Base-by-base conservation (phyloP, 768 basidiomycete genomes). In the Serendipita indica region DNA sequence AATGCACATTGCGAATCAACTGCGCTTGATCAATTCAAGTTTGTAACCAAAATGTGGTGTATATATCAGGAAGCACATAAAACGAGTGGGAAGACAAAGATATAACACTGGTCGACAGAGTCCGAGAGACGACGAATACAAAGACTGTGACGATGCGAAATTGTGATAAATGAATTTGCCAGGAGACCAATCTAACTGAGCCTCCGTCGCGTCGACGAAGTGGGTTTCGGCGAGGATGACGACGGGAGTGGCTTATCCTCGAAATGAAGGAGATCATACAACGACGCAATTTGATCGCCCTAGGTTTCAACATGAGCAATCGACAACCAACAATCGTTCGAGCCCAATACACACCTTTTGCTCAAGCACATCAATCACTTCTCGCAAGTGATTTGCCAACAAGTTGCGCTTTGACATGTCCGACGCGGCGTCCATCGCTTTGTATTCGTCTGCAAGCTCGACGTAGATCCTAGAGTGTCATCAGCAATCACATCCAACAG, bases 221-320 rank as follows among this genome's bases (percentile, higher is more conserved):
- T n/a, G n/a, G n/a, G n/a, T n/a, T n/a, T n/a, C n/a, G n/a, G n/a
- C n/a, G n/a, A n/a, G n/a, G n/a, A n/a, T n/a, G n/a, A n/a, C n/a
- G n/a, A n/a, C n/a, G 57, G 32, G 10, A 34, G 2, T 14, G 60
- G 60, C 45, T 80, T 85, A 64, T 89, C 85, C 64, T 80, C 78
- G 73, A 87, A 91, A 35, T 74, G 75, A 62, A 96, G 72, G 32
- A 91, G 74, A 64, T 89, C 88, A 69, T 93, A 93, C 25, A 96
- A 70, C 0, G 86, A 80, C n/a, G 90, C 85, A 60, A 97, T 93
- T 69, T 94, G 91, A 71, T 94, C 88, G 22, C 91, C 91, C 89
- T 91, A 67, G 39, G 20, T 18, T 16, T 18, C 3, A 2, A 30
- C 18, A 18, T 16, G 22, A 28, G n/a, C 52, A 33, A 49, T 7